Base-by-base conservation (phyloP, 192 early-diverging fungal species). In the Coemansia sp. region DNA sequence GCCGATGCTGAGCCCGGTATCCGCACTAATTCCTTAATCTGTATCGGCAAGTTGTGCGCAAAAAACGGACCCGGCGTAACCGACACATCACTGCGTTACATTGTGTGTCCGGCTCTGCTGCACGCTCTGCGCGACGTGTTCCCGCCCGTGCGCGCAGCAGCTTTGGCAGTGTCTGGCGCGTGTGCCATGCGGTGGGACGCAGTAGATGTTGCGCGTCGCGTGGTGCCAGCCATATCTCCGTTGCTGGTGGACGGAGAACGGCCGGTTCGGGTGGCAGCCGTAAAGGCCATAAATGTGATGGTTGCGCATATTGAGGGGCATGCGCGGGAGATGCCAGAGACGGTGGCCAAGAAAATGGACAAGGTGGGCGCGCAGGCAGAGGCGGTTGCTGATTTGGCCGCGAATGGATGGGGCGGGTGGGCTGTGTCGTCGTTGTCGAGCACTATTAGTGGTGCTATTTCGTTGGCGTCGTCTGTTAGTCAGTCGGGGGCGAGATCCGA, bases 1-100 rank as follows among this genome's bases (percentile, higher is more conserved):
- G 85, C 84, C 27, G 97, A 98, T 73, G 84, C 88, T 20, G 95
- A 98, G 62, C 93, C 97, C 1, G 94, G 95, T 2, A 98, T 98
- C 66, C 84, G 97, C 26, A 96, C 97, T 8, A 98, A 98, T 71
- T 90, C 95, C 16, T 92, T 94, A 14, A 92, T 98, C 41, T 97
- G 94, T 65, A 71, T 98, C 14, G 94, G 93, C n/a, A 97, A 97
- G 71, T 85, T 97, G 39, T 88, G 88, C 54, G 87, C 88, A 13
- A 65, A 92, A 18, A 66, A 66, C 39, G 50, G 65, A 37, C 69
- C 37, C 6, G 72, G 72, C 50, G 73, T 98, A 32, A 92, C 68
- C 61, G 90, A 92, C 16, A 54, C 78, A 16, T 94, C 92, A 5
- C 85, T 88, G 16, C 88, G 87, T 49, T 89, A 91, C 64, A 85